Conservation (phyloP, 768 basidiomycete genomes). For the Antrodiella citrinella region DNA sequence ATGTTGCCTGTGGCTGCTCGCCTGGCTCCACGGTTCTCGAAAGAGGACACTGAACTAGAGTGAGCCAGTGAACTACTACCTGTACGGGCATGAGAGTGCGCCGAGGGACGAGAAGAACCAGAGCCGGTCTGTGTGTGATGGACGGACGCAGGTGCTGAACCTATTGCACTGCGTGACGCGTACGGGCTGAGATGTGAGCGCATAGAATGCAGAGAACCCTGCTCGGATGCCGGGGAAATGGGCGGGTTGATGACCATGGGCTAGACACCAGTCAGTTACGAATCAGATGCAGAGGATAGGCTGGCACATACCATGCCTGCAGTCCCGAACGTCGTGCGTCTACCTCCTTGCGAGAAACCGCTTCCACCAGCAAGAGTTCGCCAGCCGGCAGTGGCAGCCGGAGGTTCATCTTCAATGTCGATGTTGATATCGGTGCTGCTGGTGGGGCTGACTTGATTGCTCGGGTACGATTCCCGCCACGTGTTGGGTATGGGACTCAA, state of each 20-base stretch:
- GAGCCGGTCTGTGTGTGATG: conserved; percentile 39
- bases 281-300: no score
- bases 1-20: conserved; percentile 12
- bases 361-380: conserved; percentile 38
- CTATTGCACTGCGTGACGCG: conserved; percentile 26
- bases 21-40: conserved; percentile 30
- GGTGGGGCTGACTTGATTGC: conserved; percentile 7
- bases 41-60: conserved; percentile 47
- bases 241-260: conserved; percentile 36
- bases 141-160: conserved; percentile 44
- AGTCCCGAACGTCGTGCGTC: conserved; percentile 54
- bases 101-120: conserved; percentile 44
- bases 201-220: conserved; percentile 59
- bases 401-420: conserved; percentile 66
- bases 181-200: conserved; percentile 47
- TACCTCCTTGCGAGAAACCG: conserved; percentile 11
- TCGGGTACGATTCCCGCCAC: conserved; percentile 26
- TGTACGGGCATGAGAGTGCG: conserved; percentile 10
- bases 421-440: conserved; percentile 30
- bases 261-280: no score
- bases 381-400: conserved; percentile 55
- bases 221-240: conserved; percentile 43
- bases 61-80: conserved; percentile 31
- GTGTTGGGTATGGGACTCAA: conserved; percentile 23
- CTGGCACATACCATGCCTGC: conserved; percentile 37